Evolutionary conservation across 1,284 basidiomycete species (phyloP).

Genomic region (Cutaneotrichosporon spelunceum): DNA sequence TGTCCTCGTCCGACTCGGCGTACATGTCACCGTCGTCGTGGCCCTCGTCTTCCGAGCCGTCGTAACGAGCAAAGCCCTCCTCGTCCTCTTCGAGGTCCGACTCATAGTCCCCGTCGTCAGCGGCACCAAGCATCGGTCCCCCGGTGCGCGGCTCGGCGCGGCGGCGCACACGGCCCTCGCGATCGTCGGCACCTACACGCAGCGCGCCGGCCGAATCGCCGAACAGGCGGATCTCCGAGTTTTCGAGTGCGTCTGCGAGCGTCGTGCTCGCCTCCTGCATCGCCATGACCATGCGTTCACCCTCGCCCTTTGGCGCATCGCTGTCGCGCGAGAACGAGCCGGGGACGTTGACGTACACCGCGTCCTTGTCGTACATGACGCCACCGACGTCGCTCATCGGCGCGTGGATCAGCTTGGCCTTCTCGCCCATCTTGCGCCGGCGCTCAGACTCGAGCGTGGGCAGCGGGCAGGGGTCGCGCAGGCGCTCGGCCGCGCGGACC

Average conservation of each 20-base stretch:
- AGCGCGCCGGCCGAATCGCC: slow-evolving; percentile 69
- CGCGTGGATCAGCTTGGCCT: slow-evolving; percentile 91
- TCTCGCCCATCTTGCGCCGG: slow-evolving; percentile 86
- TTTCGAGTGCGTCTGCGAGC: slow-evolving; percentile 76
- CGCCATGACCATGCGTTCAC: slow-evolving; percentile 95
- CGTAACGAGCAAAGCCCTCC: slow-evolving; percentile 27
- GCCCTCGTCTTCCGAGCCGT: slow-evolving; percentile 47
- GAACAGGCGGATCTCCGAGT: slow-evolving; percentile 81
- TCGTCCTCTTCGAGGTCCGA: slow-evolving; percentile 46
- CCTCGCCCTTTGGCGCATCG: slow-evolving; percentile 71
- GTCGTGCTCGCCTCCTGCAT: slow-evolving; percentile 82
- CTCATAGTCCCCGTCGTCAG: slow-evolving; percentile 45
- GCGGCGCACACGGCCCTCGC: slow-evolving; percentile 29
- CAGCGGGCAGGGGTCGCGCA: slow-evolving; percentile 91
- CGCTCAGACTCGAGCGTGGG: slow-evolving; percentile 92
- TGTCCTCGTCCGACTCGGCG: slow-evolving; percentile 70
- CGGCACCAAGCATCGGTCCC: slow-evolving; percentile 44
- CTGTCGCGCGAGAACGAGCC: slow-evolving; percentile 76
- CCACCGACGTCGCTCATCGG: slow-evolving; percentile 99
- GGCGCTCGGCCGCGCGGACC: slow-evolving; percentile 67
- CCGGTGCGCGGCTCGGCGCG: slow-evolving; percentile 40
- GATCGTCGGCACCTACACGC: slow-evolving; percentile 41
- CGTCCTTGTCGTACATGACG: slow-evolving; percentile 96
- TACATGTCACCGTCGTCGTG: slow-evolving; percentile 57
- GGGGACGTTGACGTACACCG: slow-evolving; percentile 95